Evolutionary conservation across 441 rosid species (phyloP), one percentile per base, ranked within the genome.

Genomic region (Euphorbia corollata): DNA sequence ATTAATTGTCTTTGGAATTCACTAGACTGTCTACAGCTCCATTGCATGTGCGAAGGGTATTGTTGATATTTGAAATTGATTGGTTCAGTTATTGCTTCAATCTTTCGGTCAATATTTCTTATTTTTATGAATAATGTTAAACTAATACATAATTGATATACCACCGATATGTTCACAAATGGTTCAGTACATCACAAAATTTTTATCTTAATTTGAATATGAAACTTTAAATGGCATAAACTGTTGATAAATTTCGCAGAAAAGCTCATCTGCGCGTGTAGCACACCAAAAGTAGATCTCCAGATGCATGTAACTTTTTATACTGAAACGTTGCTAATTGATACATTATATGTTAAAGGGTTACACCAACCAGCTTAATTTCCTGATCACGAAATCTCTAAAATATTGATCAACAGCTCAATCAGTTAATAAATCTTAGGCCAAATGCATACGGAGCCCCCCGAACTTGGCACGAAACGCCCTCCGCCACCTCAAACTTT

Each of bases 261-360:
- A 58, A 67, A 64, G 60, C 66, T 67, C 23, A 38, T 38, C 34
- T 23, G 20, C 48, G 13, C 59, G 16, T 10, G n/a, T 47, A 61
- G 36, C n/a, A 27, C 53, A 59, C 8, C 22, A 8, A 38, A 30
- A 2, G 2, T 2, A 53, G 15, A 60, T 39, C 20, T 23, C 24
- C 32, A 34, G 20, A 30, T 43, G n/a, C 12, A 13, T 11, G 16
- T 7, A 0, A 23, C 1, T 6, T 38, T 48, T 67, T 16, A 6
- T 45, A 23, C 13, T n/a, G 15, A n/a, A 36, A 22, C 13, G 39
- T 13, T 30, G 45, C 47, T 20, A 18, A 41, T 19, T 63, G 19
- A 20, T 23, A 12, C 12, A 47, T 5, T 18, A n/a, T 20, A 36
- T 22, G n/a, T 38, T 19, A 36, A 36, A 57, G 9, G 30, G 50